Evolutionary conservation across 1,139 yeast species (phyloP).

Genomic region (Suhomyces bokatorum): DNA sequence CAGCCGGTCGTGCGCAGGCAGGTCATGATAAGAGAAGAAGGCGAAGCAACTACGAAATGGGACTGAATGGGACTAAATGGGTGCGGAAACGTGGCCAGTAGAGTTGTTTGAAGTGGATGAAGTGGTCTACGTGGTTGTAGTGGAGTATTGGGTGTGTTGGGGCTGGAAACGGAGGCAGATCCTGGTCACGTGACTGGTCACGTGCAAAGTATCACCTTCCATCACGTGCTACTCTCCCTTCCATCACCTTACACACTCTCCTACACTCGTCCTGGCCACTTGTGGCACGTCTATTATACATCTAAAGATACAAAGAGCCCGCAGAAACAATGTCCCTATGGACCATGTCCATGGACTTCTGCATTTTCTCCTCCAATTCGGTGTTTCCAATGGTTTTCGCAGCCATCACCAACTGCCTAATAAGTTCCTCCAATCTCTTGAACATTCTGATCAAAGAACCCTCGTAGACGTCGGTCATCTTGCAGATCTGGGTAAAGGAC

Average conservation of each 20-base stretch:
- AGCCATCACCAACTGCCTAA: conserved; percentile 86
- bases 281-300: conserved; percentile 4
- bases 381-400: conserved; percentile 91
- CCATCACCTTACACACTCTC: too few species aligned
- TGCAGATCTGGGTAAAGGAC: conserved; percentile 91
- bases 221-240: not conserved
- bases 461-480: conserved; percentile 98
- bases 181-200: not conserved
- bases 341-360: conserved; percentile 75
- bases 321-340: conserved; percentile 97
- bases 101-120: too few species aligned
- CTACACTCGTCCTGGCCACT: not conserved
- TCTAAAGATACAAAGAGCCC: conserved; percentile 77
- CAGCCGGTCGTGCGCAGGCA: conserved; percentile 1
- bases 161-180: too few species aligned
- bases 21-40: conserved; percentile 2
- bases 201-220: not conserved
- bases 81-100: too few species aligned
- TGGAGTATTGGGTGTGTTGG: too few species aligned
- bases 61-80: too few species aligned
- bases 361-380: conserved; percentile 87
- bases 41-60: conserved; percentile 1
- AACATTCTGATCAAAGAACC: conserved; percentile 94
- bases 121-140: too few species aligned
- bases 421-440: conserved; percentile 88